Evolutionary conservation across 1,284 basidiomycete species (phyloP), one percentile per base, ranked within the genome.

Genomic region (Heterobasidion irregulare): DNA sequence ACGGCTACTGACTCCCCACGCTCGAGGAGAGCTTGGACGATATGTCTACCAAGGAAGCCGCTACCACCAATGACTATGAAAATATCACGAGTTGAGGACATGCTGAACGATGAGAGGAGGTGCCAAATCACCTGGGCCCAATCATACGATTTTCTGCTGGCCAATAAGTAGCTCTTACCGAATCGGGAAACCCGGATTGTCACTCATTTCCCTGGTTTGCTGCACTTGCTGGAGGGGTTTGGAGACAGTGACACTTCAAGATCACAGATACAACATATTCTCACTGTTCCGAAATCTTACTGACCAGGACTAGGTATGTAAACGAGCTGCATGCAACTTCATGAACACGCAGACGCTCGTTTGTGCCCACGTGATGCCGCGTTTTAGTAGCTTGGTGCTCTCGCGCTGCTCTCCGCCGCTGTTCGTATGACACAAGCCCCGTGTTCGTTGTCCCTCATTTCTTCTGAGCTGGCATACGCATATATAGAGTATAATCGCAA

Each of bases 31-130:
- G 85, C 82, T 65, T 94, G 82, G 43, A 97, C 92, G 61, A 98
- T 91, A 66, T 94, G 90, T 58, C 92, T 76, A 45, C 94, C 94
- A 12, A 98, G 76, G 71, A 98, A 97, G 9, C 94, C 94, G 65
- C 89, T 92, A 53, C 93, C 93, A 45, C 93, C 93, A 68, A 95
- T 86, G 64, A 96, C 91, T 58, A 95, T 74, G 68, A 87, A 92
- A 15, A 78, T 69, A 59, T 90, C 86, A 32, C 53, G 50, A 41
- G 6, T 8, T 10, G 38, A 41, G n/a, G 38, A 41, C 38, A 41
- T 41, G 10, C 2, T n/a, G 38, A 26, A 26, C 26, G 38, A n/a
- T 41, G 10, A 12, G 38, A 41, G 2, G 38, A 41, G 38, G 38
- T 41, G 38, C 10, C 38, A 10, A 41, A n/a, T 33, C 47, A 6